Conservation (phyloP, 495 filamentous ascomycete species). For the Penicillium cataractarum region DNA sequence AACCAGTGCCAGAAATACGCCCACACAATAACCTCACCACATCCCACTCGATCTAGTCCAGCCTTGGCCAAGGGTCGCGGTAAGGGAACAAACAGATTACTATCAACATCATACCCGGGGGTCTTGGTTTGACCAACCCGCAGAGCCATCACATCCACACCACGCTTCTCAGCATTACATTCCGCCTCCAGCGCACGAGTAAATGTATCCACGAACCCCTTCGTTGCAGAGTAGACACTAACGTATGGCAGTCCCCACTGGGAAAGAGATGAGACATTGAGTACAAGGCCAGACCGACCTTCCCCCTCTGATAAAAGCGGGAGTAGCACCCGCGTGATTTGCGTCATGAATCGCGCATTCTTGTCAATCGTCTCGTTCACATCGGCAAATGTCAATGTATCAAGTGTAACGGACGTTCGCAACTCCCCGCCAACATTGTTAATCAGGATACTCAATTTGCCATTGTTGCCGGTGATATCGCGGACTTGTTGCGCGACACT, state of each 20-base stretch:
- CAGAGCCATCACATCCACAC: slow-evolving; percentile 36
- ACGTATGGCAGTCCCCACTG: slow-evolving; percentile 41
- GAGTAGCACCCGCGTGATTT: slow-evolving; percentile 46
- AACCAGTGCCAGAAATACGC: slow-evolving; percentile 38
- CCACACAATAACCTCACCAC: slow-evolving; percentile 27
- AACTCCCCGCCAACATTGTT: slow-evolving; percentile 53
- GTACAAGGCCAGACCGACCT: slow-evolving; percentile 34
- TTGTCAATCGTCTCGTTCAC: slow-evolving; percentile 35
- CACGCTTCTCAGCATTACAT: slow-evolving; percentile 25
- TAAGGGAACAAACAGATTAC: slow-evolving; percentile 25
- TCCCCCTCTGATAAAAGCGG: slow-evolving; percentile 31
- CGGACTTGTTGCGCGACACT: slow-evolving; percentile 24
- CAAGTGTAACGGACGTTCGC: slow-evolving; percentile 25
- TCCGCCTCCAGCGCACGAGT: slow-evolving; percentile 36
- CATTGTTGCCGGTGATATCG: slow-evolving; percentile 20
- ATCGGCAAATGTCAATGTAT: slow-evolving; percentile 23
- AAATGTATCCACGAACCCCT: slow-evolving; percentile 43
- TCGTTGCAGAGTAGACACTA: slow-evolving; percentile 38
- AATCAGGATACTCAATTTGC: slow-evolving; percentile 44
- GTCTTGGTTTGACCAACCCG: slow-evolving; percentile 31
- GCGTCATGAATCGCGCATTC: slow-evolving; percentile 45
- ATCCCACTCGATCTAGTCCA: slow-evolving; percentile 36
- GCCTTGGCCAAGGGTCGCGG: slow-evolving; percentile 30
- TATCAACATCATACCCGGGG: slow-evolving; percentile 24
- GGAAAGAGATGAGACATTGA: slow-evolving; percentile 48